Evolutionary conservation across 2,329 filamentous ascomycete genomes (phyloP), one percentile per base, ranked within the genome.

Genomic region (Cercospora sesami): DNA sequence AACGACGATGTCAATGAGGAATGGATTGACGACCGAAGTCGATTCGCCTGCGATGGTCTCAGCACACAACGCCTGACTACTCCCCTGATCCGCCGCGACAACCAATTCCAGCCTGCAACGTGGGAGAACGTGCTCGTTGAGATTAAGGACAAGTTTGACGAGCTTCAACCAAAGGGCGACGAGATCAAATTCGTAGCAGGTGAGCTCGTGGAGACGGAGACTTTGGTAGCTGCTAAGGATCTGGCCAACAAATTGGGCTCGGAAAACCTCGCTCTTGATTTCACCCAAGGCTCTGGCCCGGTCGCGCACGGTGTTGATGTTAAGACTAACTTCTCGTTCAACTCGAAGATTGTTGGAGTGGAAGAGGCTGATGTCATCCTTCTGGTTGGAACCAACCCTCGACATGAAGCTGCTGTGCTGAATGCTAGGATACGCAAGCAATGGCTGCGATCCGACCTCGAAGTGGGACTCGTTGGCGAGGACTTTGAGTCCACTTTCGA

Each of bases 1-100:
- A 99, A 99, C 80, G 95, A 99, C 79, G 94, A 98, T 76, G 89
- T 99, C 76, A 99, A 99, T 81, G 95, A 99, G 84, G 95, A 99
- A 82, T 99, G 95, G 95, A 98, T 99, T 80, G 95, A 98, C 82
- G 95, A 99, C 85, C 99, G 98, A 86, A 90, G 93, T 48, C 89
- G 95, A 72, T 99, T 98, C 80, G 94, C 95, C 51, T 96, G 94
- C 79, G 95, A 99, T 79, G 95, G 95, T 60, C 86, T 99, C 73
- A 96, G 94, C 87, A 98, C 94, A 58, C 95, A 99, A 82, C 89
- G 95, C 78, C 85, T 99, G 66, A 98, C 95, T 39, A 95, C 94
- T 73, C 95, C 95, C 51, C 83, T 99, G 71, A 89, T 97, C 76
- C 91, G 94, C 74, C 89, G 90, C 67, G 91, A 96, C 68, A 91